phyloP scores from a whole-genome alignment of 2,329 filamentous ascomycete species.

The Fusarium chuoi region DNA sequence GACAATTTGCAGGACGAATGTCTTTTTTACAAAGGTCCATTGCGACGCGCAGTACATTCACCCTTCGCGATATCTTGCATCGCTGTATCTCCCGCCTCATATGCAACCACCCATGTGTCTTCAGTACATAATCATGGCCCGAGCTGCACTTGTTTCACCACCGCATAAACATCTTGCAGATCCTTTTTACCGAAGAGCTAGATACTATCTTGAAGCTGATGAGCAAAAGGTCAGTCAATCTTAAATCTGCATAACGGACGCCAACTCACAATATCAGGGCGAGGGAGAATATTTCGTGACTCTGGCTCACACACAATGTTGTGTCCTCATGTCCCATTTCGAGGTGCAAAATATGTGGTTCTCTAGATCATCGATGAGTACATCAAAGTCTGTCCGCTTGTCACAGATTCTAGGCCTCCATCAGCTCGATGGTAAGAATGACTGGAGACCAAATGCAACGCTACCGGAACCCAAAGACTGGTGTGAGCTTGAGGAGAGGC shows the following conservation, averaged over 20 bases:
- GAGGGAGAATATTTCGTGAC: conserved; percentile 54
- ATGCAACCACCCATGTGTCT: conserved; percentile 44
- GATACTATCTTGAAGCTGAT: conserved; percentile 39
- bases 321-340: conserved; percentile 75
- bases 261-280: conserved; percentile 15
- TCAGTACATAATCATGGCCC: conserved; percentile 39
- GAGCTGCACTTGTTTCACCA: conserved; percentile 22
- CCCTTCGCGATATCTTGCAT: conserved; percentile 38
- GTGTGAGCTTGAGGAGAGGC: conserved; percentile 77
- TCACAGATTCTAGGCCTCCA: conserved; percentile 84
- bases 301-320: conserved; percentile 79
- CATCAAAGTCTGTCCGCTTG: conserved; percentile 74
- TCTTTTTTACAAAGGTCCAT: conserved; percentile 30
- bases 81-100: conserved; percentile 37
- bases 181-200: conserved; percentile 35
- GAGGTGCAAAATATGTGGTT: conserved; percentile 87
- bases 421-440: conserved; percentile 72
- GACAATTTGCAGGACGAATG: conserved; percentile 26
- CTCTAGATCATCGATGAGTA: conserved; percentile 82
- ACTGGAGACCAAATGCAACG: conserved; percentile 71
- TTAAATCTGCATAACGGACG: rapidly evolving
- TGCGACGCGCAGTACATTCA: conserved; percentile 31
- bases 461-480: conserved; percentile 79
- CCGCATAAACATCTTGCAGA: conserved; percentile 27
- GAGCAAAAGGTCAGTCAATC: conserved; percentile 34